Evolutionary conservation across 257 asterid genomes (phyloP), one percentile per base, ranked within the genome.

Genomic region (Fraxinus quadrangulata): DNA sequence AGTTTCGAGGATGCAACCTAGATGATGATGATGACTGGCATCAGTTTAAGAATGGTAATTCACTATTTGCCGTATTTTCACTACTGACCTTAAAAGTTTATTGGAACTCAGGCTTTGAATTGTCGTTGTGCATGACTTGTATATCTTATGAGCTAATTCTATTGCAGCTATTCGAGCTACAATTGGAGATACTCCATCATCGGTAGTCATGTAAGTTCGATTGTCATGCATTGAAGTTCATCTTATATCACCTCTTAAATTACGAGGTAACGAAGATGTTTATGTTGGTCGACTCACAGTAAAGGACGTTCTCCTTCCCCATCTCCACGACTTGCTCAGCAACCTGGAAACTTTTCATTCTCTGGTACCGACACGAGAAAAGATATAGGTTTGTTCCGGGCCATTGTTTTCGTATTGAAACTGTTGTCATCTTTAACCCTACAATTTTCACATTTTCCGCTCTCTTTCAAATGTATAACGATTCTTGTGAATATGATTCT

Each of bases 1-100:
- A 88, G 65, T 86, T 90, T 81, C 89, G 75, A 81, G 91, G 95
- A 39, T 91, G 94, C 88, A 89, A 80, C 79, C 79, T 89, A 59
- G 96, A 92, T 24, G 97, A 92, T 68, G 91, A 86, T 68, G 97
- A 89, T 26, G 88, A 85, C 51, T 90, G 96, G 97, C 86, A 79
- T 85, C 96, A 90, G 84, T 89, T 92, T 45, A 90, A 84, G 83
- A 87, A 85, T 28, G 92, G 99, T 96, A 89, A 63, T 61, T 30
- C 68, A 61, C 4, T 61, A 23, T 61, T 61, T 8, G 13, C 33
- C n/a, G 2, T 39, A n/a, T 70, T 54, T 24, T 24, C 54, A 33
- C 36, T 33, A 33, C 36, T 19, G 63, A 6, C 24, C 63, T 51
- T 4, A 14, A 0, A 19, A 51, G 6, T 17, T 51, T 51, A 1